A percentile compares a stretch with the other conserved stretches of the same genome.
Evolutionary conservation across 2,329 filamentous ascomycete species (phyloP).

Genomic region (Nakataea oryzae): DNA sequence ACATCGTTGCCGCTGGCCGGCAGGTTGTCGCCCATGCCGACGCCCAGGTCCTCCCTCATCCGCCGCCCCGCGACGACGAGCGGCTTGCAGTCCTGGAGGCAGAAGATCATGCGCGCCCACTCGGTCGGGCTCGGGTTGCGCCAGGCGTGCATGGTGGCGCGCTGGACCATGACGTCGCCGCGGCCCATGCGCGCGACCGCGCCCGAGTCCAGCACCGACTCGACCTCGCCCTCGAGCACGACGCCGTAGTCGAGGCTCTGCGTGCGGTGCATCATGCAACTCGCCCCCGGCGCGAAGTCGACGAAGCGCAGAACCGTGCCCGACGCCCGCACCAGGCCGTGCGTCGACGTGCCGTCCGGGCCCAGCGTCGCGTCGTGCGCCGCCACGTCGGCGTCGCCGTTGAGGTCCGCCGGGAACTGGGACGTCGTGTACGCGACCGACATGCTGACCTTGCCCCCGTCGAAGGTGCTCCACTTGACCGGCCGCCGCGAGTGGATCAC

Average conservation of each 20-base stretch:
- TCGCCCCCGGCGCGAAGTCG: conserved; percentile 19
- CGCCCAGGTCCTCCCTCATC: conserved; percentile 9
- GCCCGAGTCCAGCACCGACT: conserved; percentile 10
- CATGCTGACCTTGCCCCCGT: conserved; percentile 9
- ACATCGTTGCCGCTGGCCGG: conserved; percentile 8
- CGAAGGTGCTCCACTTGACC: conserved; percentile 7
- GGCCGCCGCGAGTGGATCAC: conserved; percentile 9
- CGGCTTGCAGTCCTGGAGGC: conserved; percentile 24
- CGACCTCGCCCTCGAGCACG: conserved; percentile 10
- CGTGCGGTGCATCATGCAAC: conserved; percentile 19
- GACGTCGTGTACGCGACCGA: conserved; percentile 10
- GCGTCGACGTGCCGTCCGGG: conserved; percentile 2
- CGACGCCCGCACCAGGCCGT: conserved; percentile 10
- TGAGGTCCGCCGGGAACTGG: conserved; percentile 9
- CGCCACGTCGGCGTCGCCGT: conserved; percentile 9
- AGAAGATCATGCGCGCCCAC: conserved; percentile 35
- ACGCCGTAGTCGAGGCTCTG: conserved; percentile 14
- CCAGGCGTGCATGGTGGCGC: conserved; percentile 43
- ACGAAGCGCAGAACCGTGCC: conserved; percentile 15
- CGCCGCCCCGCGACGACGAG: conserved; percentile 8
- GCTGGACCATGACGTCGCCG: conserved; percentile 26
- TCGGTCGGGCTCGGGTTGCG: conserved; percentile 32
- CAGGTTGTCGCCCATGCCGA: conserved; percentile 3
- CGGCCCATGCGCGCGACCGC: conserved; percentile 7
- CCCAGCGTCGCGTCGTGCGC: conserved; percentile 9